These are phyloP conservation scores for Pestalotiopsis sp. DNA, from an alignment of 2,329 filamentous ascomycete genomes.

Conservation along the genomic window DNA sequence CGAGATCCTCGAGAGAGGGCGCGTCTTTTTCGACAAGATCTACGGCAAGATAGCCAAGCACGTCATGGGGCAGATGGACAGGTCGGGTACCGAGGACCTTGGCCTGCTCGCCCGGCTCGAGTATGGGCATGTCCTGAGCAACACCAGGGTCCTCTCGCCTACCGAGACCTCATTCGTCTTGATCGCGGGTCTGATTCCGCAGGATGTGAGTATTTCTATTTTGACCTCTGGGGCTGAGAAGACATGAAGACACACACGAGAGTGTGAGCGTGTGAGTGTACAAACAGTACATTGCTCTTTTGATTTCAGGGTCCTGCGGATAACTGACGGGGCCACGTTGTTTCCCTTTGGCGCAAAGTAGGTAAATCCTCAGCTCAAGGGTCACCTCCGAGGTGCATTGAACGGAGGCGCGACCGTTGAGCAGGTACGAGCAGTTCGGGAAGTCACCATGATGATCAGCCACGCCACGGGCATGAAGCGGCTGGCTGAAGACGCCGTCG, in stretches of 20 bases:
- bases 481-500: constrained; percentile 34
- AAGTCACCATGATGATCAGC: constrained; percentile 48
- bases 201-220: constrained; percentile 43
- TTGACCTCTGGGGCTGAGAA: background rate
- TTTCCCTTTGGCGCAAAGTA: constrained; percentile 20
- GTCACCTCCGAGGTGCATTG: constrained; percentile 52
- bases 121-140: constrained; percentile 53
- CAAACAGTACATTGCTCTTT: background rate
- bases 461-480: constrained; percentile 48
- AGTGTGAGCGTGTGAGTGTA: background rate
- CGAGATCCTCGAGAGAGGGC: constrained; percentile 45
- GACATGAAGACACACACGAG: background rate
- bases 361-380: constrained; percentile 57
- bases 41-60: constrained; percentile 53
- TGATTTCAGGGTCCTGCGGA: background rate
- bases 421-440: constrained; percentile 51
- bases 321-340: background rate
- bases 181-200: constrained; percentile 52
- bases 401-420: constrained; percentile 52
- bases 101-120: constrained; percentile 49
- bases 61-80: constrained; percentile 51
- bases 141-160: constrained; percentile 45
- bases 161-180: constrained; percentile 55
- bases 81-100: constrained; percentile 52
- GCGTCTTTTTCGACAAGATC: constrained; percentile 48